Evolutionary conservation across 352 stramenopile species (phyloP), one percentile per base, ranked within the genome.

Genomic region (Achlya hypogyna): DNA sequence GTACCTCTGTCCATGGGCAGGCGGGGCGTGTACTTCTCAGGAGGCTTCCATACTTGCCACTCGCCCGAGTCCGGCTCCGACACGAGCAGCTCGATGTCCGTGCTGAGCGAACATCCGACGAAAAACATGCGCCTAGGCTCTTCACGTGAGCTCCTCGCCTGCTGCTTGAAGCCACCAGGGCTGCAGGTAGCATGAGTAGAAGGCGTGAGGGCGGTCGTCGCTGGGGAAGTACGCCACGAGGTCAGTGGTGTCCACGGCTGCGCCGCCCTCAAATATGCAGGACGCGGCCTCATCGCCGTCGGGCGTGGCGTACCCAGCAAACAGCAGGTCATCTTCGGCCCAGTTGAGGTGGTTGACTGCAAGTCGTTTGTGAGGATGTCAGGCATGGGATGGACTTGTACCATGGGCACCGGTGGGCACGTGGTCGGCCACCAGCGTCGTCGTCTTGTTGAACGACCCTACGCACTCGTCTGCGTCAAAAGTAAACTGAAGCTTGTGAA

Each of bases 31-130:
- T 86, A 91, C 56, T 82, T 87, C 65, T 91, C 82, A 25, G 79
- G 74, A 8, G 82, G 79, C 56, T 91, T 91, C 82, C 82, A 91
- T 2, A 88, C 49, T 62, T 81, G 69, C 82, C 82, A 91, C 62
- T 86, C 78, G 4, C 73, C 75, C 20, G 51, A 67, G 1, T 89
- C 79, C 4, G 78, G 77, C 51, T 91, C 79, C 12, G 73, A 78
- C 49, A 91, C 82, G 3, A 91, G 72, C 16, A 91, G 72, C 69
- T 91, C 82, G 25, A 91, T 82, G 67, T 91, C 82, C n/a, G 82
- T 77, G 60, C 82, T 91, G 35, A 91, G 56, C 18, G 82, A 91
- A 65, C 82, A 91, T 12, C 75, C 79, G 64, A 91, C 74, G 53
- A 91, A 91, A 59, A 91, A 91, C 80, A 91, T 91, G 16, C 82